These are phyloP conservation scores for Eragrostis nindensis DNA, from an alignment of 176 grass and related monocot genomes.

Conservation along the genomic window DNA sequence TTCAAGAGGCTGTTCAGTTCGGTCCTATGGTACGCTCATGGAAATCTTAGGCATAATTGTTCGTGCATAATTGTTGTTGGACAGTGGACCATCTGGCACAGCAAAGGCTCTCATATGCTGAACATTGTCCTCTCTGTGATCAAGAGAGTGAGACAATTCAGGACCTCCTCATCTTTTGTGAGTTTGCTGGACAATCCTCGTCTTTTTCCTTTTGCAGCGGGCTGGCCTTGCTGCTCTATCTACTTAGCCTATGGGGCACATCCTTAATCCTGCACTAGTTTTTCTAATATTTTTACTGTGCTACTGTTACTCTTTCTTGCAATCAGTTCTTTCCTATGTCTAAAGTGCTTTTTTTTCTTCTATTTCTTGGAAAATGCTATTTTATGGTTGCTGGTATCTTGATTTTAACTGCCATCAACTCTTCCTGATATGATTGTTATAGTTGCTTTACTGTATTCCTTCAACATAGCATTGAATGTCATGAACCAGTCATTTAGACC, in stretches of 20 bases:
- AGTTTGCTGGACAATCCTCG: too few species aligned
- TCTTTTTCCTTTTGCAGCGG: too few species aligned
- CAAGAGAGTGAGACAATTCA: neutral
- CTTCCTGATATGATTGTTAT: neutral
- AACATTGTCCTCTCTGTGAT: neutral
- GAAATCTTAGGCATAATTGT: neutral
- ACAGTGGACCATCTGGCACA: neutral
- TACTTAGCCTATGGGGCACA: too few species aligned
- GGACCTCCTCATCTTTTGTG: neutral
- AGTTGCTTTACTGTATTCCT: neutral
- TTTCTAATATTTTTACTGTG: too few species aligned
- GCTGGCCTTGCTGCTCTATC: too few species aligned
- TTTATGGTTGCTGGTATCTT: conserved; percentile 1
- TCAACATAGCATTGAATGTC: neutral
- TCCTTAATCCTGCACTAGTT: too few species aligned
- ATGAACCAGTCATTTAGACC: neutral
- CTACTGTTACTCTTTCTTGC: neutral
- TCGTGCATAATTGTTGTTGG: neutral
- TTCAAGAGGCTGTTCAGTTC: neutral
- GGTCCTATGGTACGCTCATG: neutral
- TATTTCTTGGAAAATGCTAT: neutral
- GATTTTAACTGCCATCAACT: neutral
- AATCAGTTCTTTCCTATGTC: neutral
- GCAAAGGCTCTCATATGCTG: neutral
- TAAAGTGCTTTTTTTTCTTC: neutral